Base-by-base conservation (phyloP, 345 rosid species). In the Heritiera fomes region DNA sequence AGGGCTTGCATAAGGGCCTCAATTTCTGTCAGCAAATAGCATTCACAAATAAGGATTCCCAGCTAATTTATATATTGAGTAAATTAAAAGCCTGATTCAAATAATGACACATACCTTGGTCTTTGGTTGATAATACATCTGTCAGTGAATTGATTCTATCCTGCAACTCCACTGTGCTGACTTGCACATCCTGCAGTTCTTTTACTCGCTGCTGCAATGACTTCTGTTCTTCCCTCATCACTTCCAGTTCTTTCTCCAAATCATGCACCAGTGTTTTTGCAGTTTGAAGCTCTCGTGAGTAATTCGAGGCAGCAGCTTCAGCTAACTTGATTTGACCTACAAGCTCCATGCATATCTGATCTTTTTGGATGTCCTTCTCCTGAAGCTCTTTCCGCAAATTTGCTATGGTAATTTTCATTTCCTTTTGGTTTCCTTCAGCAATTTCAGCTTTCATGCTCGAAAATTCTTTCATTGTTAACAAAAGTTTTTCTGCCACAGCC, bases 1-100 rank as follows among this genome's bases (percentile, higher is more conserved):
- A 95, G 94, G 55, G 99, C 99, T 91, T 96, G 99, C 91, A 89
- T 93, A 64, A 95, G 89, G 52, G 91, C 90, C 81, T 92, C 99
- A 65, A 94, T 91, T 88, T 96, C 99, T 96, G 90, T 41, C 47
- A 78, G 78, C 45, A 77, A 41, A 73, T 52, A 68, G 28, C 43
- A 80, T 32, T 68, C 15, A 60, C 69, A 71, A 40, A 69, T 55
- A 78, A 62, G 52, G 28, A 59, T 46, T 18, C 75, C 41, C 69
- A 76, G 45, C 32, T 8, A 63, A 61, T 32, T 80, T 79, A 70
- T 58, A 0, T 11, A 7, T 8, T 34, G 17, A 23, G 60, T 49
- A 79, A 50, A 64, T 78, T n/a, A 79, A 73, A 41, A 40, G 61
- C 53, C 76, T 45, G 68, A 81, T 32, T 71, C 49, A 61, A 79